Base-by-base conservation (phyloP, 495 filamentous ascomycete species). In the Talaromyces ruber region DNA sequence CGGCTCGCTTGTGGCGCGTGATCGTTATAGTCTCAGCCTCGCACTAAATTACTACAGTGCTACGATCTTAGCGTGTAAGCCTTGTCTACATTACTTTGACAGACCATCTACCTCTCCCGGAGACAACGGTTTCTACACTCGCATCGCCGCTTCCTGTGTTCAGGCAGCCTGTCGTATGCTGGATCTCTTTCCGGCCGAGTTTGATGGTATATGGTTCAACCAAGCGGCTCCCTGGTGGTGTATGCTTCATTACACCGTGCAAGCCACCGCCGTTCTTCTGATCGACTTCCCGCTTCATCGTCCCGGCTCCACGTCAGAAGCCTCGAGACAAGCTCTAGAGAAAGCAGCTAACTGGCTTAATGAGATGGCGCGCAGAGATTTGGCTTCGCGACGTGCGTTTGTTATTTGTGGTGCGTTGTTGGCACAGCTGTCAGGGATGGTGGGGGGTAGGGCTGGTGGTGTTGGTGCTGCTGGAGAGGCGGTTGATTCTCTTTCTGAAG, bases 211-310 rank as follows among this genome's bases (percentile, higher is more conserved):
- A 26, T 74, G 71, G 67, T 64, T 86, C 2, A 80, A 82, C 62
- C 65, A 66, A 7, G 65, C 76, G 9, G 69, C 74, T 0, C 82
- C 83, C 32, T 86, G 83, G 83, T 87, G 83, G 82, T 79, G 72
- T 51, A 65, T 81, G 12, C 68, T 88, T 12, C 85, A 88, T 66
- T 80, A 81, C 62, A 64, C 87, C 21, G 82, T 83, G 69, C 82
- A 86, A 69, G 77, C 83, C 7, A 74, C 74, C 1, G 75, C 76
- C 1, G 73, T 86, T 4, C 67, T 86, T 14, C 72, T 86, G 69
- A 73, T 81, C 7, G 81, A 84, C 58, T 68, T 83, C 28, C 73
- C 81, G 4, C 72, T 80, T 61, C 66, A 72, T 37, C 29, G 28
- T 22, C 65, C 71, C 12, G 71, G 76, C 59, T 72, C 81, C 61